A percentile compares a stretch with the other conserved stretches of the same genome.
Conservation (phyloP, 331 rosid genomes). For the Dryas integrifolia region DNA sequence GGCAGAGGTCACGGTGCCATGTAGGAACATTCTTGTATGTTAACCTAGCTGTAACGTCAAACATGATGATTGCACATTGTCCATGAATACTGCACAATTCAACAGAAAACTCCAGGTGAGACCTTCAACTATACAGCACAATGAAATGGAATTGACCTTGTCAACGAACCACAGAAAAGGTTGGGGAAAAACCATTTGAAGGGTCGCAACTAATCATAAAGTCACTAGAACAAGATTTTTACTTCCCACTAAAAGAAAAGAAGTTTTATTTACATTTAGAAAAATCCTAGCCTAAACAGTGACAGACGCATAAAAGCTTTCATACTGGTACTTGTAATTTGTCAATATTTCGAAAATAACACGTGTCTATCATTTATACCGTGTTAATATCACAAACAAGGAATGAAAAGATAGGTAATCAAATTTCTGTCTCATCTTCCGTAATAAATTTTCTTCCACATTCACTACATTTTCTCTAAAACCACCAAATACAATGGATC, state of each 20-base stretch:
- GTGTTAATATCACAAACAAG: not conserved
- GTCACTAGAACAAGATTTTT: not conserved
- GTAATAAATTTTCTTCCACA: not conserved
- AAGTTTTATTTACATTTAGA: too few species aligned
- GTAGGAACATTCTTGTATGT: slow-evolving; percentile 72
- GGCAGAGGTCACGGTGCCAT: slow-evolving; percentile 69
- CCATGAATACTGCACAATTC: slow-evolving; percentile 55
- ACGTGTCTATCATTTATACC: not conserved
- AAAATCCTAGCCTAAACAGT: too few species aligned
- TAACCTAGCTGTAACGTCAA: slow-evolving; percentile 63
- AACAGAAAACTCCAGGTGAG: not conserved
- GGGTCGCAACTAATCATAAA: not conserved
- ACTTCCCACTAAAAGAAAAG: not conserved
- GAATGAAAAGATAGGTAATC: not conserved
- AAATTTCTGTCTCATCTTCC: not conserved
- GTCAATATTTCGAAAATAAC: too few species aligned
- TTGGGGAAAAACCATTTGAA: not conserved
- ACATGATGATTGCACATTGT: slow-evolving; percentile 71
- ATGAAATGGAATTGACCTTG: not conserved
- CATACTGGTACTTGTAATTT: too few species aligned
- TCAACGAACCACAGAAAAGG: not conserved
- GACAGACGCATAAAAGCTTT: not conserved
- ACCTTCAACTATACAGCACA: not conserved
- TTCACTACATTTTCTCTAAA: not conserved
- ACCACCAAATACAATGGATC: not conserved